Evolutionary conservation across 2,329 filamentous ascomycete species (phyloP), one percentile per base, ranked within the genome.

Genomic region (Calycina marina): DNA sequence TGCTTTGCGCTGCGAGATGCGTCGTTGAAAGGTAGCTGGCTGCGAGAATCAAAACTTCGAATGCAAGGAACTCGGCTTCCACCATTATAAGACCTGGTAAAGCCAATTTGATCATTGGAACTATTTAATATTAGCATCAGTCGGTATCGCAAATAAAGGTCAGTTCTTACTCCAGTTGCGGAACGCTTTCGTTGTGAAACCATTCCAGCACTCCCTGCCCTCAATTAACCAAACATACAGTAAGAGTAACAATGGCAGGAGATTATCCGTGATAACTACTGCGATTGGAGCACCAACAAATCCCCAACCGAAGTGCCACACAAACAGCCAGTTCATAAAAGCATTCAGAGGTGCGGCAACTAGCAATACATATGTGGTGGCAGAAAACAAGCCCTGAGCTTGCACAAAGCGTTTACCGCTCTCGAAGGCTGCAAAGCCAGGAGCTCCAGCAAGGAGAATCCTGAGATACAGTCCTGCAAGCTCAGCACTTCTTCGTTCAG

Each of bases 1-100:
- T 76, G 18, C 80, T 86, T 55, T 98, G 86, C 0, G 90, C 86
- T 0, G 88, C 88, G 1, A 96, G 69, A 39, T 78, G 73, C 12
- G 76, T 76, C 2, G 81, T 73, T 11, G 80, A 81, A 36, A 94
- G 76, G 45, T 80, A 82, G 31, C 77, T 82, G 0, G 82, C 72
- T 6, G 76, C 73, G n/a, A 94, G 64, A 0, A 85, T 93, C 40
- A 93, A 63, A 30, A 93, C 73, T 54, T 96, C 88, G 53, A 96
- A 96, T 5, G 86, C 85, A 8, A 94, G 67, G 59, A 82, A 93
- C 54, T 96, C 88, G 4, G 88, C 85, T 53, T 92, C 76, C 2
- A 96, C 79, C 86, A 94, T 94, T 42, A 93, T 62, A 53, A 96
- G 74, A 1, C 88, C 88, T 0, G 88, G 86, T 9, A 94, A 61